A percentile compares a stretch with the other conserved stretches of the same genome.
phyloP scores from a whole-genome alignment of 371 early-diverging fungal genomes.

The Mucor mucedo region DNA sequence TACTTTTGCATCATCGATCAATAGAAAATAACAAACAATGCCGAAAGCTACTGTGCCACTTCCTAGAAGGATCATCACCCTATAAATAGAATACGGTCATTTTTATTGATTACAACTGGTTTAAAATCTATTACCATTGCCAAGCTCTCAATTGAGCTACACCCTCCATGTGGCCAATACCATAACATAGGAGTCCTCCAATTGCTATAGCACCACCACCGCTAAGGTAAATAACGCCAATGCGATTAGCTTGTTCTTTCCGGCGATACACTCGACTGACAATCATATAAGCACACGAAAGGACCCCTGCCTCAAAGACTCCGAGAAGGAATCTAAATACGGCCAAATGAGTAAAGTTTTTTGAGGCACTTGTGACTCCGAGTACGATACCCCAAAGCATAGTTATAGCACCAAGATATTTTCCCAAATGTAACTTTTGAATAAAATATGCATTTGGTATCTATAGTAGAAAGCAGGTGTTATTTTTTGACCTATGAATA shows the following conservation, averaged over 20 bases:
- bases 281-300: constrained; percentile 17
- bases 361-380: constrained; percentile 9
- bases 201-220: constrained; percentile 48
- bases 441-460: constrained; percentile 23
- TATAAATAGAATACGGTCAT: neutral
- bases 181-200: constrained; percentile 61
- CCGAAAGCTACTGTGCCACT: constrained; percentile 21
- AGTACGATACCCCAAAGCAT: constrained; percentile 24
- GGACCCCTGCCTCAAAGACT: constrained; percentile 29
- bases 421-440: constrained; percentile 24
- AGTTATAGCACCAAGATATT: constrained; percentile 24
- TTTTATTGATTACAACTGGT: too few species aligned
- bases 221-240: constrained; percentile 21
- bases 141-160: constrained; percentile 41
- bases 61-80: constrained; percentile 34
- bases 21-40: constrained; percentile 22
- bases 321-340: constrained; percentile 32
- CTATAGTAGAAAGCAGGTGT: neutral
- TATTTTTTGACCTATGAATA: neutral
- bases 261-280: constrained; percentile 27
- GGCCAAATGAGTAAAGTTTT: constrained; percentile 25
- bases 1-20: constrained; percentile 25
- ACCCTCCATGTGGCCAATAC: constrained; percentile 48
- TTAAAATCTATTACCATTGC: constrained; percentile 43
- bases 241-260: constrained; percentile 24